phyloP scores from a whole-genome alignment of 192 early-diverging fungal species.

The Obelidium mucronatum region DNA sequence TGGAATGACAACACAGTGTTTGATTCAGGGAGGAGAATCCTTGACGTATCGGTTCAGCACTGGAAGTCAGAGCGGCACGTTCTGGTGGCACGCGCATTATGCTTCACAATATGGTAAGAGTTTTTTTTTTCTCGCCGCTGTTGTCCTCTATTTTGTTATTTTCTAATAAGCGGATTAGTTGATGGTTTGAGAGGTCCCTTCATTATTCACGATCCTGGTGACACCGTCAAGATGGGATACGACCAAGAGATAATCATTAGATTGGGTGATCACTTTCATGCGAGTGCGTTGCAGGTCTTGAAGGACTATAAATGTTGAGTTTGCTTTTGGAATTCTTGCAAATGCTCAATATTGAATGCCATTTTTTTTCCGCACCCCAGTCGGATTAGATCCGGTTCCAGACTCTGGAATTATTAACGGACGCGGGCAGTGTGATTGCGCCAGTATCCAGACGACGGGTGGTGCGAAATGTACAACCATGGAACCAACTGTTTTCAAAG shows the following conservation, averaged over 20 bases:
- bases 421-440: neutral
- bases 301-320: slow-evolving; percentile 54
- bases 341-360: neutral
- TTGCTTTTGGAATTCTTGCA: neutral
- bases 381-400: slow-evolving; percentile 65
- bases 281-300: slow-evolving; percentile 55
- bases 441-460: neutral
- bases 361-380: slow-evolving; percentile 21
- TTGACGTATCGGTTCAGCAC: neutral
- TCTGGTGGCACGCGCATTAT: slow-evolving; percentile 15
- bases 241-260: slow-evolving; percentile 59
- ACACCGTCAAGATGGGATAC: slow-evolving; percentile 58
- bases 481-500: slow-evolving; percentile 43
- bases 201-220: slow-evolving; percentile 66
- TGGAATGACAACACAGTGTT: slow-evolving; percentile 15
- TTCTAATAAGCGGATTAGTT: no score
- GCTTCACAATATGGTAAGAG: neutral
- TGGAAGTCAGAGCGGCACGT: neutral
- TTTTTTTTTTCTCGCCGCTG: slow-evolving; percentile 72
- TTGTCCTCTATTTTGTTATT: no score
- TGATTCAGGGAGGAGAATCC: slow-evolving; percentile 70
- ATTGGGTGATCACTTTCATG: slow-evolving; percentile 66
- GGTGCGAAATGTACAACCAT: neutral
- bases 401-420: slow-evolving; percentile 70
- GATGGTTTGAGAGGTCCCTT: slow-evolving; percentile 39